These are phyloP conservation scores for Seminavis robusta DNA, from an alignment of 108 stramenopile genomes.

Conservation along the genomic window DNA sequence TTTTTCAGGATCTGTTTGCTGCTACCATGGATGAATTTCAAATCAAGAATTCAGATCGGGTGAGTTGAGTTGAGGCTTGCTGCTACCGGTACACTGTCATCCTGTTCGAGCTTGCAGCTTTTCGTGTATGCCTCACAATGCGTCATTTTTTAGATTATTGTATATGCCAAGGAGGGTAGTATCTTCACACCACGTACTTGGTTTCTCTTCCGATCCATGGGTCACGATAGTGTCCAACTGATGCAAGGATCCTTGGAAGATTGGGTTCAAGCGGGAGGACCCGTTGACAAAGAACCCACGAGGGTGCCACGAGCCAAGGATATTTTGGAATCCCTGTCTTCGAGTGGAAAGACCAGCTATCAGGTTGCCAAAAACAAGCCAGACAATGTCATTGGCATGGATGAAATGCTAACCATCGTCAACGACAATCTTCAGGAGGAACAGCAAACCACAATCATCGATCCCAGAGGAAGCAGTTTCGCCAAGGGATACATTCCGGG, in stretches of 20 bases:
- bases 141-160: too few species aligned
- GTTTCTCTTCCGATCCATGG: conserved; percentile 48
- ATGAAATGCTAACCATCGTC: conserved; percentile 37
- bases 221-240: conserved; percentile 37
- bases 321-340: neutral
- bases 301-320: conserved; percentile 9
- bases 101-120: too few species aligned
- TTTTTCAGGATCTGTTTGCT: conserved; percentile 26
- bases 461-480: conserved; percentile 58
- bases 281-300: conserved; percentile 26
- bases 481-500: conserved; percentile 62
- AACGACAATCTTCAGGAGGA: neutral
- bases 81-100: too few species aligned
- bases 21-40: conserved; percentile 43
- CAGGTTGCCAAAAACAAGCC: neutral
- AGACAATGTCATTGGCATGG: conserved; percentile 34
- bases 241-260: conserved; percentile 64
- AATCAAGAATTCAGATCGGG: conserved; percentile 25
- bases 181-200: conserved; percentile 60
- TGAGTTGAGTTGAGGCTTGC: too few species aligned
- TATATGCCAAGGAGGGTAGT: conserved; percentile 52
- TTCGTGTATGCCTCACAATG: too few species aligned
- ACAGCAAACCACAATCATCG: conserved; percentile 34
- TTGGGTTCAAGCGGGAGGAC: conserved; percentile 52
- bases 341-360: neutral